Conservation (phyloP, 192 early-diverging fungal genomes). For the Coemansia sp. region DNA sequence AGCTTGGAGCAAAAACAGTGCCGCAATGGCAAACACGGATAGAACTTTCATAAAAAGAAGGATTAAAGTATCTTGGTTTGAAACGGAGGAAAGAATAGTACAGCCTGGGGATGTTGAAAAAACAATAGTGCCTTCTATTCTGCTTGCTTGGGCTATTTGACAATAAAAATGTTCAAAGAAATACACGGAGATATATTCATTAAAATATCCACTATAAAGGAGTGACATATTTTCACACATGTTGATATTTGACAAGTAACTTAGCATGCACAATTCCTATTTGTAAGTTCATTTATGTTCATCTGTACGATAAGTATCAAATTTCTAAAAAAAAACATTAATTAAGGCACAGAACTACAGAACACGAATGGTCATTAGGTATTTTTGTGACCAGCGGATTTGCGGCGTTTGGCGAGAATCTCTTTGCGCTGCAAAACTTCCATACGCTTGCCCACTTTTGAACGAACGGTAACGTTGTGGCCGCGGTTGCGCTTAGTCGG, state of each 20-base stretch:
- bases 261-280: neutral
- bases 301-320: neutral
- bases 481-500: neutral
- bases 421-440: neutral
- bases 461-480: too few relatives aligned
- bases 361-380: neutral
- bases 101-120: too few relatives aligned
- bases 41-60: conserved; percentile 8
- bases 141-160: too few relatives aligned
- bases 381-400: conserved; percentile 3
- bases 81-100: too few relatives aligned
- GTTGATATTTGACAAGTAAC: neutral
- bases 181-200: too few relatives aligned
- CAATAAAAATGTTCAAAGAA: too few relatives aligned
- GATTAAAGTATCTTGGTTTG: neutral
- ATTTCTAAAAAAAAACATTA: neutral
- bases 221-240: neutral
- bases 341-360: neutral
- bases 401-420: neutral
- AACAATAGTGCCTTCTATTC: too few relatives aligned
- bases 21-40: neutral
- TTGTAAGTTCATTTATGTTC: neutral
- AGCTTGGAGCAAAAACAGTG: conserved; percentile 7
- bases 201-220: too few relatives aligned
- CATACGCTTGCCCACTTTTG: conserved; percentile 2